Conservation (phyloP, 2,329 filamentous ascomycete species). For the Scytalidium lignicola region DNA sequence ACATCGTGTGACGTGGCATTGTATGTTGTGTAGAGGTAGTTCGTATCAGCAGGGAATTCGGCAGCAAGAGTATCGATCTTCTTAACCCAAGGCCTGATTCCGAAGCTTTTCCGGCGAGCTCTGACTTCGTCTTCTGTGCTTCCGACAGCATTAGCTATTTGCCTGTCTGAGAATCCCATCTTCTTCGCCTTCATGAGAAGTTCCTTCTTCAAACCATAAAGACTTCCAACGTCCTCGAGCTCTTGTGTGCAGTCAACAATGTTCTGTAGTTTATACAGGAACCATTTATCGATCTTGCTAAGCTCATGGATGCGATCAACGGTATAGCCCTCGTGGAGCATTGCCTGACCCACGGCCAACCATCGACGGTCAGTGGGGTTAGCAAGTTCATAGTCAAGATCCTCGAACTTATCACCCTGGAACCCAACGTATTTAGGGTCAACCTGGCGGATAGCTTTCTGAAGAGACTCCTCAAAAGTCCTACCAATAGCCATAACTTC, state of each 20-base stretch:
- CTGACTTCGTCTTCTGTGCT: constrained; percentile 87
- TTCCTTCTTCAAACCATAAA: constrained; percentile 83
- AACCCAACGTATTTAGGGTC: constrained; percentile 89
- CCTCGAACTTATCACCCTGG: constrained; percentile 91
- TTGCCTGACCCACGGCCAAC: constrained; percentile 95
- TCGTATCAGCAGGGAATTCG: constrained; percentile 91
- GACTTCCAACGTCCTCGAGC: constrained; percentile 75
- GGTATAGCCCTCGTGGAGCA: constrained; percentile 94
- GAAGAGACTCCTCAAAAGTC: constrained; percentile 98
- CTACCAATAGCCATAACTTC: constrained; percentile 99
- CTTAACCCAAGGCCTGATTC: constrained; percentile 94
- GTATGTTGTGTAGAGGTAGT: constrained; percentile 97
- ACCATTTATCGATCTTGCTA: constrained; percentile 99
- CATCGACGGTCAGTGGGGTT: constrained; percentile 96
- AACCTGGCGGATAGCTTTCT: constrained; percentile 97
- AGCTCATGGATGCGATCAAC: constrained; percentile 89
- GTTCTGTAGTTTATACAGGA: constrained; percentile 96
- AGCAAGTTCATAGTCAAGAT: constrained; percentile 81
- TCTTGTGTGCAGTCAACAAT: constrained; percentile 87
- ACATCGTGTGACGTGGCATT: constrained; percentile 94
- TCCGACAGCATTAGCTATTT: constrained; percentile 83
- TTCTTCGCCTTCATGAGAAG: constrained; percentile 91
- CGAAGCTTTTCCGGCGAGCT: constrained; percentile 76
- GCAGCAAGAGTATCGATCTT: constrained; percentile 96
- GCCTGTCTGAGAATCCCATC: constrained; percentile 93